Conservation (phyloP, 2,329 filamentous ascomycete genomes). For the Xylaria sp. region DNA sequence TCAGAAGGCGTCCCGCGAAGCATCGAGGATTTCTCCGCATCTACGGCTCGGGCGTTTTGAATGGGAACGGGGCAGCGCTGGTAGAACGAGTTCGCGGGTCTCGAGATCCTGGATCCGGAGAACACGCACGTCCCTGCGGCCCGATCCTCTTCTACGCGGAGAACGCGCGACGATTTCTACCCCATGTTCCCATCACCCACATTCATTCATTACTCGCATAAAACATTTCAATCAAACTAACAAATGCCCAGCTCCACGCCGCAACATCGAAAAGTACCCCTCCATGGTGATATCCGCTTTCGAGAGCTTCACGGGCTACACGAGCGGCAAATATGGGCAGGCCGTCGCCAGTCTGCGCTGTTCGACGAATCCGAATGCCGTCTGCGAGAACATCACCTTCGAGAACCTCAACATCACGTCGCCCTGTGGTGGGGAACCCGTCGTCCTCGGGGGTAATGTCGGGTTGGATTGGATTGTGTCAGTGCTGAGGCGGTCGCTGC, state of each 20-base stretch:
- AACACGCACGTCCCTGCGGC: conserved; percentile 52
- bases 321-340: conserved; percentile 50
- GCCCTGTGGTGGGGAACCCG: conserved; percentile 39
- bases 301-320: conserved; percentile 53
- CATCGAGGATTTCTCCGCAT: conserved; percentile 47
- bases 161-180: conserved; percentile 37
- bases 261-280: conserved; percentile 47
- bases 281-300: conserved; percentile 54
- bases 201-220: too few relatives aligned
- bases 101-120: conserved; percentile 44
- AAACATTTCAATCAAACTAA: background rate
- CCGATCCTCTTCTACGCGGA: conserved; percentile 58
- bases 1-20: conserved; percentile 34
- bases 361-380: conserved; percentile 45
- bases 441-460: conserved; percentile 9
- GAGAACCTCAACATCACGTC: conserved; percentile 50
- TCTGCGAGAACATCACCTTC: conserved; percentile 52
- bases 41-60: conserved; percentile 50
- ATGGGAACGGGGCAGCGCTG: conserved; percentile 48
- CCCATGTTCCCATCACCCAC: too few relatives aligned
- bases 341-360: conserved; percentile 52
- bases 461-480: conserved; percentile 32
- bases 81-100: conserved; percentile 39
- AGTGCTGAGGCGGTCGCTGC: conserved; percentile 32
- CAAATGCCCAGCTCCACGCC: conserved; percentile 32